Percentiles rank a stretch among this genome's conserved stretches.
Conservation (phyloP, 495 filamentous ascomycete species). For the Aspergillus steynii region DNA sequence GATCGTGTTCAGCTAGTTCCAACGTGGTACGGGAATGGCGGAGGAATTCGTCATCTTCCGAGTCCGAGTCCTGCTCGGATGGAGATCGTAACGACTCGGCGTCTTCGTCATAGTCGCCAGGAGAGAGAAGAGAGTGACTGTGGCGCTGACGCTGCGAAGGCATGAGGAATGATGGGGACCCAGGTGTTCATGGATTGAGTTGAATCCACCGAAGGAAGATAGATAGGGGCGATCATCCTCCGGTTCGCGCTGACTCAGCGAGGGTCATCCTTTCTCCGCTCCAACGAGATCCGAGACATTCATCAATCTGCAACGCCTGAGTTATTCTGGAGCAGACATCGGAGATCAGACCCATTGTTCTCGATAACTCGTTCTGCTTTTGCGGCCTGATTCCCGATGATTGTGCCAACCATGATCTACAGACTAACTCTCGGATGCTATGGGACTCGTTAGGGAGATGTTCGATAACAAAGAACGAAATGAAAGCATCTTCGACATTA, state of each 20-base stretch:
- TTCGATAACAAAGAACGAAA: no score
- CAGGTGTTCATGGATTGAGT: not conserved
- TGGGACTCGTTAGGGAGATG: no score
- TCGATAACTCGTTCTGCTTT: no score
- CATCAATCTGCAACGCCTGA: no score
- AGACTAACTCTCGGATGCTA: no score
- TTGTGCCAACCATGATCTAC: no score
- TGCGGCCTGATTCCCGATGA: no score
- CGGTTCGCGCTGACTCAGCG: not conserved
- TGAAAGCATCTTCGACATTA: no score
- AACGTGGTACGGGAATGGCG: slow-evolving; percentile 63
- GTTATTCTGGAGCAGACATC: no score
- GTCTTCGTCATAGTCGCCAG: slow-evolving; percentile 66
- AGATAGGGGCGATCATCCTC: slow-evolving; percentile 2
- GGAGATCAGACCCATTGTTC: no score
- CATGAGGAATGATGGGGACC: slow-evolving; percentile 22
- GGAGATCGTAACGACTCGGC: slow-evolving; percentile 63
- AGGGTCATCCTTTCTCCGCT: not conserved
- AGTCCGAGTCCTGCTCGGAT: slow-evolving; percentile 74
- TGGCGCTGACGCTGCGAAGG: slow-evolving; percentile 25
- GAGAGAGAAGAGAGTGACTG: slow-evolving; percentile 56
- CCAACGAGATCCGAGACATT: no score
- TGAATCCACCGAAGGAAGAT: no score
- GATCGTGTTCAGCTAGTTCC: slow-evolving; percentile 71
- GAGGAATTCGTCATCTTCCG: slow-evolving; percentile 70